Conservation (phyloP, 352 stramenopile genomes). For the Pythium monospermum region DNA sequence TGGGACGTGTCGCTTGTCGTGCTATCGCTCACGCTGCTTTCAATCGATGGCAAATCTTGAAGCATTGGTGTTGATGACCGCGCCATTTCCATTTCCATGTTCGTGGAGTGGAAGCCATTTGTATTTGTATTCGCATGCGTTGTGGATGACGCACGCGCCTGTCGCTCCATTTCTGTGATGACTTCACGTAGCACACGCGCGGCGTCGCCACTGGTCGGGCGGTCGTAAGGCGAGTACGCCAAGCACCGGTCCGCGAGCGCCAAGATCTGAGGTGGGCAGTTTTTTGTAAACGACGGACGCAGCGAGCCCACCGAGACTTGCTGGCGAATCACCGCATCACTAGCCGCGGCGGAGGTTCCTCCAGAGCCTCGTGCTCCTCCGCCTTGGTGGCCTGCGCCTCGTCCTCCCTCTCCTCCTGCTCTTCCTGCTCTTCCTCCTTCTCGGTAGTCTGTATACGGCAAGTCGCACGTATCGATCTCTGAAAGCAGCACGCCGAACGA, state of each 20-base stretch:
- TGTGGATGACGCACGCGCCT: not conserved
- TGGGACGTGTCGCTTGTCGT: slow-evolving; percentile 21
- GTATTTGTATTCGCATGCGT: too few relatives aligned
- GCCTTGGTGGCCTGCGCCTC: too few relatives aligned
- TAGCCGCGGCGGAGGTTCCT: too few relatives aligned
- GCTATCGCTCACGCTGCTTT: slow-evolving; percentile 18
- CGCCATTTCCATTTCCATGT: too few relatives aligned
- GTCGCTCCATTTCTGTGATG: slow-evolving; percentile 19
- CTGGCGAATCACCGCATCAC: slow-evolving; percentile 24
- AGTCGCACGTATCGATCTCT: slow-evolving; percentile 27
- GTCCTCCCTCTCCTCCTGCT: too few relatives aligned
- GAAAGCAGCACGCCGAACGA: slow-evolving; percentile 24
- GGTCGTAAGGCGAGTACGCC: slow-evolving; percentile 23
- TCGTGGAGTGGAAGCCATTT: too few relatives aligned
- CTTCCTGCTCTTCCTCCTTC: not conserved
- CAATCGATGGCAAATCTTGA: slow-evolving; percentile 11
- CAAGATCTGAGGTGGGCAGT: slow-evolving; percentile 26
- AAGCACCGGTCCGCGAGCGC: slow-evolving; percentile 29
- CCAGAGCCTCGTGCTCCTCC: too few relatives aligned
- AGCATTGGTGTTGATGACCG: too few relatives aligned
- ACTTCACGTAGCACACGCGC: slow-evolving; percentile 20
- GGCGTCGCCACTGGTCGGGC: slow-evolving; percentile 26
- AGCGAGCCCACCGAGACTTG: slow-evolving; percentile 27
- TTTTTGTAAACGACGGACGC: slow-evolving; percentile 22
- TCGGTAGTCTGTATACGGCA: slow-evolving; percentile 17